These are phyloP conservation scores for Turnera subulata DNA, from an alignment of 345 rosid genomes.

Conservation along the genomic window DNA sequence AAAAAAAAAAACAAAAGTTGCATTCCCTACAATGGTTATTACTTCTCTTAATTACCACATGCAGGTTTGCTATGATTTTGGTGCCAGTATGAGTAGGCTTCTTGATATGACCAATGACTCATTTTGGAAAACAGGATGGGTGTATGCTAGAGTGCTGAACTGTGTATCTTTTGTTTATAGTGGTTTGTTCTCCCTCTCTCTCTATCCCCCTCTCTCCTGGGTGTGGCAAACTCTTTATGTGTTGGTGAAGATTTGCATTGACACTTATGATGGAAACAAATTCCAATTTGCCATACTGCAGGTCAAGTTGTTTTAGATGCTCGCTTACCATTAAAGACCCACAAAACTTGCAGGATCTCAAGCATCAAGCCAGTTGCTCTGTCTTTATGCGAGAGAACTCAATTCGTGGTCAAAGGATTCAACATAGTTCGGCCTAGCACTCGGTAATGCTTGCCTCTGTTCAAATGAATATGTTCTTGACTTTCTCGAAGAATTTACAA, in stretches of 20 bases:
- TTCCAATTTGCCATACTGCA: conserved; percentile 28
- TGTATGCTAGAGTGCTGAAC: conserved; percentile 62
- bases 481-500: neutral
- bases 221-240: neutral
- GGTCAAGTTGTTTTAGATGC: conserved; percentile 68
- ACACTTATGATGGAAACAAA: conserved; percentile 7
- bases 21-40: conserved; percentile 2
- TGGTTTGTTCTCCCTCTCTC: conserved; percentile 42
- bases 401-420: conserved; percentile 71
- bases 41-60: conserved; percentile 7
- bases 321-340: conserved; percentile 54
- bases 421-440: conserved; percentile 58
- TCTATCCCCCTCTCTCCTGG: neutral
- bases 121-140: conserved; percentile 91
- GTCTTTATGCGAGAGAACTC: conserved; percentile 48
- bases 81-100: conserved; percentile 71
- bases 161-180: conserved; percentile 69
- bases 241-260: neutral
- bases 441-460: conserved; percentile 36
- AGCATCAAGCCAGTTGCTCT: conserved; percentile 80
- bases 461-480: neutral
- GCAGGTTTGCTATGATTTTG: conserved; percentile 68
- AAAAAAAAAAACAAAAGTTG: too few relatives aligned
- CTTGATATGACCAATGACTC: conserved; percentile 55
- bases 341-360: conserved; percentile 45